These are phyloP conservation scores for Blastocystis sp. DNA, from an alignment of 352 stramenopile genomes.

Conservation along the genomic window DNA sequence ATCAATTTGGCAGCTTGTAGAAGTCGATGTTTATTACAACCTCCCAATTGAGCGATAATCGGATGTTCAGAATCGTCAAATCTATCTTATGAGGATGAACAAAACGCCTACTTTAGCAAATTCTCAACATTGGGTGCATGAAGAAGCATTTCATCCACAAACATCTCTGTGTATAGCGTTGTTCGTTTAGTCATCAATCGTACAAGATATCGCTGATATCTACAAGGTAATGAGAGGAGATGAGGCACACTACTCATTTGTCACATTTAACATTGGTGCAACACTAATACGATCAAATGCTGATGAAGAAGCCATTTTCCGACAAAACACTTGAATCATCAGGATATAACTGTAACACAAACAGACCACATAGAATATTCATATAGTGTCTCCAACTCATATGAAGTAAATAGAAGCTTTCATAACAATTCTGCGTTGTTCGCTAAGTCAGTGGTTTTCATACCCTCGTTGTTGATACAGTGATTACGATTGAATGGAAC, in stretches of 20 bases:
- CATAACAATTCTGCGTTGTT: no score
- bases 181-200: conserved; percentile 19
- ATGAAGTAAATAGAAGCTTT: no score
- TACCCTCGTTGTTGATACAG: no score
- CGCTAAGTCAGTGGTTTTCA: no score
- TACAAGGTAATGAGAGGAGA: background rate
- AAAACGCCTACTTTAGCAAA: background rate
- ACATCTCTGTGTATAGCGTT: conserved; percentile 54
- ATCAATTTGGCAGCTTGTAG: conserved; percentile 29
- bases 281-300: background rate
- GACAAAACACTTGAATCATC: background rate
- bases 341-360: background rate
- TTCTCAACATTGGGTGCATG: background rate
- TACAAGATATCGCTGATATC: conserved; percentile 49
- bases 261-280: conserved; percentile 52
- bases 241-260: conserved; percentile 5
- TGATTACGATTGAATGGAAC: background rate
- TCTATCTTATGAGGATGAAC: background rate
- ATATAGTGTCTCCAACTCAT: no score
- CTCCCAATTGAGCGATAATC: conserved; percentile 47
- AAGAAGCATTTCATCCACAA: conserved; percentile 38
- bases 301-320: background rate
- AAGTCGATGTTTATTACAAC: conserved; percentile 27
- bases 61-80: conserved; percentile 41
- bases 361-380: no score